Evolutionary conservation across 352 stramenopile genomes (phyloP).

Genomic region (Globisporangium cylindrosporum): DNA sequence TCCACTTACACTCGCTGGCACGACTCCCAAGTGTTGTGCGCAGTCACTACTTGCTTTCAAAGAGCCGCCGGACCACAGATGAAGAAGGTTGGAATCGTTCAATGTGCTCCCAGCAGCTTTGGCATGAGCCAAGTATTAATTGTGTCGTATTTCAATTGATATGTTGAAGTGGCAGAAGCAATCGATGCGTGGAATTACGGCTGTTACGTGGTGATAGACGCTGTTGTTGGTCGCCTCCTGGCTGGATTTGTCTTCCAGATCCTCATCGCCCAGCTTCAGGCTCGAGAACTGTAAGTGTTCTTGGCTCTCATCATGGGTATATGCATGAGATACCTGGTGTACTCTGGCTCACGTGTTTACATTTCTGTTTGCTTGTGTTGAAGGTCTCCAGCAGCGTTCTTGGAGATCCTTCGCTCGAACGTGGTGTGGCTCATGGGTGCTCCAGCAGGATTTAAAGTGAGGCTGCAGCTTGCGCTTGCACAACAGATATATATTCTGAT

Average conservation of each 20-base stretch:
- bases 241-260: slow-evolving; percentile 12
- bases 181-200: slow-evolving; percentile 36
- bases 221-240: slow-evolving; percentile 19
- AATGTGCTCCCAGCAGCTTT: not conserved
- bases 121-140: not conserved
- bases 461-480: not conserved
- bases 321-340: too few relatives aligned
- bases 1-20: slow-evolving; percentile 29
- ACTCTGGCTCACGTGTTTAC: not conserved
- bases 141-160: not conserved
- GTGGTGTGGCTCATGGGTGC: slow-evolving; percentile 76
- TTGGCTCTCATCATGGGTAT: not conserved
- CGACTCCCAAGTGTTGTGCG: slow-evolving; percentile 25
- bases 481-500: not conserved
- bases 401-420: slow-evolving; percentile 47
- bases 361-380: slow-evolving; percentile 13
- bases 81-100: slow-evolving; percentile 29
- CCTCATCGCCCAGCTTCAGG: not conserved
- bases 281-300: slow-evolving; percentile 9
- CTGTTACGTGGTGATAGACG: slow-evolving; percentile 31
- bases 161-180: slow-evolving; percentile 21
- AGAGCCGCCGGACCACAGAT: slow-evolving; percentile 21
- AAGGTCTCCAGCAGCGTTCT: slow-evolving; percentile 32
- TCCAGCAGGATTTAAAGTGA: slow-evolving; percentile 72
- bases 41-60: slow-evolving; percentile 23